Percentiles rank a stretch among this genome's conserved stretches.
These are phyloP conservation scores for Coemansia aciculifera DNA, from an alignment of 192 early-diverging fungal genomes.

Conservation along the genomic window DNA sequence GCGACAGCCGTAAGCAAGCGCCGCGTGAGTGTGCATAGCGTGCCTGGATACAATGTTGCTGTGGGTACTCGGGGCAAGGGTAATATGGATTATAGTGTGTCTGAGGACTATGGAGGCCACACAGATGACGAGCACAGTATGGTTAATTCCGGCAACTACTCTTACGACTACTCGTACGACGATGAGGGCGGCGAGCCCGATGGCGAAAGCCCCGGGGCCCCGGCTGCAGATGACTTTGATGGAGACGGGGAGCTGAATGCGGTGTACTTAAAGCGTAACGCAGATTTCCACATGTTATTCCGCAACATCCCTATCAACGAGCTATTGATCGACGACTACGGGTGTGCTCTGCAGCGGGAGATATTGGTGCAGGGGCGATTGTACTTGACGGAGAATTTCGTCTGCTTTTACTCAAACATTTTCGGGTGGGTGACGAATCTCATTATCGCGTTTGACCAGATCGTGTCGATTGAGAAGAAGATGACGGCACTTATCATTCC, in stretches of 20 bases:
- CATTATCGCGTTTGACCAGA: slow-evolving; percentile 73
- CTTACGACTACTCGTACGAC: slow-evolving; percentile 29
- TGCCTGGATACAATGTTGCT: slow-evolving; percentile 21
- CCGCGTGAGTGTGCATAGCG: slow-evolving; percentile 45
- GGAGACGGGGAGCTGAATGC: slow-evolving; percentile 49
- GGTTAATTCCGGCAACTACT: slow-evolving; percentile 7
- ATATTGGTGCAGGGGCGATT: slow-evolving; percentile 84
- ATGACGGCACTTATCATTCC: slow-evolving; percentile 84
- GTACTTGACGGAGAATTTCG: slow-evolving; percentile 76
- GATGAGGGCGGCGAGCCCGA: slow-evolving; percentile 8
- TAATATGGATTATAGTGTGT: not conserved
- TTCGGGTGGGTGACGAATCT: slow-evolving; percentile 87
- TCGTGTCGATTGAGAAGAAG: slow-evolving; percentile 81
- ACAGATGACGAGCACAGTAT: slow-evolving; percentile 7
- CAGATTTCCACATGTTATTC: slow-evolving; percentile 58
- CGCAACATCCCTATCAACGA: slow-evolving; percentile 58
- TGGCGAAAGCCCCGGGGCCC: not conserved
- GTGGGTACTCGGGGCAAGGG: not conserved
- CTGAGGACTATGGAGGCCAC: slow-evolving; percentile 2
- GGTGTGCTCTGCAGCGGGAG: slow-evolving; percentile 86
- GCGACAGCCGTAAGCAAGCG: not conserved
- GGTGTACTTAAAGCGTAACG: slow-evolving; percentile 57
- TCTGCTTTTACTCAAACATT: slow-evolving; percentile 87
- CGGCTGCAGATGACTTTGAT: slow-evolving; percentile 24
- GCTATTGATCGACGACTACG: slow-evolving; percentile 65